phyloP scores from a whole-genome alignment of 257 asterid species.

The Rauvolfia tetraphylla region DNA sequence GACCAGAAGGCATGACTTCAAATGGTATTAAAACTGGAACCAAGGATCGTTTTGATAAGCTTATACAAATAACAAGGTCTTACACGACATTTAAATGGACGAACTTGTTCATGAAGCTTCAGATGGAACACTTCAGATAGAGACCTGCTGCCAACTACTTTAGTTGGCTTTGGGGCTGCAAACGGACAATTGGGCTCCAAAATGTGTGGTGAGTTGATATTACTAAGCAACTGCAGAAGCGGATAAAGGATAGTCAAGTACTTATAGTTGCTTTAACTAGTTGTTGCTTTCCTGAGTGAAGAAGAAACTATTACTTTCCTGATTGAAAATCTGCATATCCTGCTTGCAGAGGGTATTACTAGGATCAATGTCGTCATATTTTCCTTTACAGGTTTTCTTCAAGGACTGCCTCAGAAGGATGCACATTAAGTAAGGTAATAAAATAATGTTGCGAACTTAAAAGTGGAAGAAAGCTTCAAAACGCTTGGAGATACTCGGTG shows the following conservation, averaged over 20 bases:
- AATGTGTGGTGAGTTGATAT: not conserved
- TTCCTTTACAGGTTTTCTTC: constrained; percentile 20
- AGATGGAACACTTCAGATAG: not conserved
- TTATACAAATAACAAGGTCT: not conserved
- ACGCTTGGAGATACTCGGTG: not conserved
- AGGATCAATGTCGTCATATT: constrained; percentile 18
- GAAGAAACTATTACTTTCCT: constrained; percentile 8
- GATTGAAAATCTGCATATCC: constrained; percentile 14
- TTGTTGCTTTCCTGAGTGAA: not conserved
- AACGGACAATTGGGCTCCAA: constrained; percentile 19
- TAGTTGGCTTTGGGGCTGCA: constrained; percentile 11
- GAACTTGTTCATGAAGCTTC: not conserved
- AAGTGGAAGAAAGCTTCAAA: not conserved
- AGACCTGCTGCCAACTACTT: not conserved
- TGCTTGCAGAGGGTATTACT: constrained; percentile 18
- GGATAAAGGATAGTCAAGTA: not conserved
- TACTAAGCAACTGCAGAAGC: constrained; percentile 16
- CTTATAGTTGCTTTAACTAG: not conserved
- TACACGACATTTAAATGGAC: constrained; percentile 16
- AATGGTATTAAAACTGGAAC: not conserved
- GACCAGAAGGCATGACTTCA: not conserved
- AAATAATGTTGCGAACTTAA: not conserved
- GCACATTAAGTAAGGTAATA: no score
- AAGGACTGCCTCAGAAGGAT: constrained; percentile 13
- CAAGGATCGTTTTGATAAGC: not conserved